Evolutionary conservation across 768 basidiomycete species (phyloP).

Genomic region (Tubosaeta brunneosetosa): DNA sequence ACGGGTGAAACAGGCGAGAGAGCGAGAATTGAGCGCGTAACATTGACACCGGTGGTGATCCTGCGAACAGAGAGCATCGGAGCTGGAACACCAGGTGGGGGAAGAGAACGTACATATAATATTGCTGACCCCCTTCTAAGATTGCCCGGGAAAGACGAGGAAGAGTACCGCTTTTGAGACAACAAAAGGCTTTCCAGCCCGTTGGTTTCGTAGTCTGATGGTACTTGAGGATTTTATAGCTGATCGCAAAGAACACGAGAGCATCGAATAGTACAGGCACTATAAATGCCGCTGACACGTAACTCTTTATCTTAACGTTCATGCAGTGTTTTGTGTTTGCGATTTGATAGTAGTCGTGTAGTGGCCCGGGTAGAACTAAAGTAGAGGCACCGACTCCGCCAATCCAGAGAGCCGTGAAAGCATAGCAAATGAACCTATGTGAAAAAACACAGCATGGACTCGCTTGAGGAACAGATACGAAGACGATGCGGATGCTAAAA

Average conservation of each 20-base stretch:
- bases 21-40: slow-evolving; percentile 22
- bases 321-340: slow-evolving; percentile 33
- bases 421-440: slow-evolving; percentile 15
- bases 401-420: slow-evolving; percentile 34
- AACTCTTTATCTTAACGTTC: slow-evolving; percentile 18
- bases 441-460: slow-evolving; percentile 32
- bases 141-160: slow-evolving; percentile 32
- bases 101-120: slow-evolving; percentile 31
- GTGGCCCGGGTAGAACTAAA: slow-evolving; percentile 24
- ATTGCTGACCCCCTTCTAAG: slow-evolving; percentile 36
- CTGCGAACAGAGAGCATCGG: slow-evolving; percentile 15
- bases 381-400: slow-evolving; percentile 22
- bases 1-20: slow-evolving; percentile 18
- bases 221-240: slow-evolving; percentile 24
- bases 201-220: slow-evolving; percentile 9
- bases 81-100: not conserved
- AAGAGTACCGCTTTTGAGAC: slow-evolving; percentile 19
- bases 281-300: slow-evolving; percentile 26
- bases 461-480: slow-evolving; percentile 37
- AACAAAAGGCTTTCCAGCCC: slow-evolving; percentile 18
- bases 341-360: slow-evolving; percentile 23
- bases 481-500: slow-evolving; percentile 25
- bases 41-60: slow-evolving; percentile 30
- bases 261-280: slow-evolving; percentile 31
- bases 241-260: slow-evolving; percentile 32